These are phyloP conservation scores for Cardamine chenopodiifolia DNA, from an alignment of 345 rosid species.

Conservation along the genomic window DNA sequence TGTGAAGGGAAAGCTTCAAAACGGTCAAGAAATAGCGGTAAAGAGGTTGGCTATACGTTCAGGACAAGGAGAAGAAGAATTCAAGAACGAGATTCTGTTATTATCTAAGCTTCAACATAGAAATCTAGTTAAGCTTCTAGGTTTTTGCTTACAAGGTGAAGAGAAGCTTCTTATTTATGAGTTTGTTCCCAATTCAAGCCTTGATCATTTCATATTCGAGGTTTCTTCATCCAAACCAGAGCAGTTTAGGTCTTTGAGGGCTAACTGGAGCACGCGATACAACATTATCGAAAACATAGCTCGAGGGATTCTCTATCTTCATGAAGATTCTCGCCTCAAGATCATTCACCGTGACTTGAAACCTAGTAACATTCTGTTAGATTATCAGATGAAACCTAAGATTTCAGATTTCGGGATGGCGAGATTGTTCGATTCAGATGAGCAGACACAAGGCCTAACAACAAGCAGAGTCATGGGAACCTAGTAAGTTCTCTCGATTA, in stretches of 20 bases:
- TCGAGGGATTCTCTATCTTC: constrained; percentile 31
- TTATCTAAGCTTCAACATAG: constrained; percentile 20
- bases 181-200: constrained; percentile 49
- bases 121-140: constrained; percentile 45
- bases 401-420: constrained; percentile 59
- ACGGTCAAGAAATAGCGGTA: constrained; percentile 41
- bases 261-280: constrained; percentile 11
- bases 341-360: constrained; percentile 34
- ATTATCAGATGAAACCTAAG: constrained; percentile 50
- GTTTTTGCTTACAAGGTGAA: constrained; percentile 46
- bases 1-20: constrained; percentile 37
- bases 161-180: constrained; percentile 50
- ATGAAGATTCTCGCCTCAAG: constrained; percentile 52
- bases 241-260: background rate
- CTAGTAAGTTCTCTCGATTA: background rate
- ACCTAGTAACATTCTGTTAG: constrained; percentile 41
- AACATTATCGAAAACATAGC: constrained; percentile 28
- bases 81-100: constrained; percentile 29
- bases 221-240: background rate
- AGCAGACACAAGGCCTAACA: constrained; percentile 37
- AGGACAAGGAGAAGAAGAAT: constrained; percentile 46
- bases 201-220: constrained; percentile 42
- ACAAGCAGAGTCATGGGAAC: constrained; percentile 45
- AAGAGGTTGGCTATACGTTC: constrained; percentile 44
- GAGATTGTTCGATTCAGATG: constrained; percentile 41